These are phyloP conservation scores for Cucumis cinereus DNA, from an alignment of 306 rosid genomes.

Conservation along the genomic window DNA sequence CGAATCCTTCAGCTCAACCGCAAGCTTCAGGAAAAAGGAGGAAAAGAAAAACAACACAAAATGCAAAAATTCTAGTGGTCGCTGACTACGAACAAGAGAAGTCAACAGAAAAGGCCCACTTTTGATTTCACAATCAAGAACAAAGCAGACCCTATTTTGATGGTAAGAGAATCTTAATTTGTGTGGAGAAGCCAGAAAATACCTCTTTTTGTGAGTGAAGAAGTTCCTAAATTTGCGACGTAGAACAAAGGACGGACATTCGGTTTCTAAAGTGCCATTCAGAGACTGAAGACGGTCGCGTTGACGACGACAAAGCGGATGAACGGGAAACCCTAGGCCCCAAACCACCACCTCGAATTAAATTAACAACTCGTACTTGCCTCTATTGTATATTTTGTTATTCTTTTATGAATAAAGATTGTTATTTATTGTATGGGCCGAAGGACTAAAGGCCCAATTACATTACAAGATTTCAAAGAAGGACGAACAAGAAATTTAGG, in stretches of 20 bases:
- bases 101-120: background rate
- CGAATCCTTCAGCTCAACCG: background rate
- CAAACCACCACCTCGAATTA: background rate
- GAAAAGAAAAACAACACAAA: background rate
- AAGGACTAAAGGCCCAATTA: too few species aligned
- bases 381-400: background rate
- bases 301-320: conserved; percentile 1
- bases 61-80: background rate
- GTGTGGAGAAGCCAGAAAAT: background rate
- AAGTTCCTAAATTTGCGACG: background rate
- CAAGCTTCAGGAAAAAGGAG: background rate
- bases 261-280: background rate
- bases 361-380: background rate
- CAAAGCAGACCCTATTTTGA: background rate
- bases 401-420: background rate
- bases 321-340: conserved; percentile 11
- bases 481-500: too few species aligned
- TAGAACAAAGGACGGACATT: background rate
- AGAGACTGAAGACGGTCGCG: background rate
- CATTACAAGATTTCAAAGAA: too few species aligned
- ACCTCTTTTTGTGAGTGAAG: background rate
- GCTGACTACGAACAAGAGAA: background rate
- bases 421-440: background rate
- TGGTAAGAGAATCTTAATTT: background rate
- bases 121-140: background rate